A percentile compares a stretch with the other conserved stretches of the same genome.
These are phyloP conservation scores for Penicillium capsulatum DNA, from an alignment of 2,329 filamentous ascomycete species.

Conservation along the genomic window DNA sequence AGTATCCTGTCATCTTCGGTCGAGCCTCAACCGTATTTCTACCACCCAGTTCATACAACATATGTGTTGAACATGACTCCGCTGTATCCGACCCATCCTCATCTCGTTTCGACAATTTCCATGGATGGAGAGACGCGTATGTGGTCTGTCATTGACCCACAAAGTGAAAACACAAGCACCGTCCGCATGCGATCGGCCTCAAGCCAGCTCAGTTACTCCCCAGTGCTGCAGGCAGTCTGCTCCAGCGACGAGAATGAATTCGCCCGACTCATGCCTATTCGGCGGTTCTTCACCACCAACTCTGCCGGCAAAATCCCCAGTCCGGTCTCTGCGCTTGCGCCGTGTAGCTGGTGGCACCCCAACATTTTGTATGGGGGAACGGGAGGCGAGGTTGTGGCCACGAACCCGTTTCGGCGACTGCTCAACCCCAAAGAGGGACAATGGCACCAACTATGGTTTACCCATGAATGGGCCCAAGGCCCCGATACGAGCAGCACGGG, in stretches of 20 bases:
- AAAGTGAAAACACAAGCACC: slow-evolving; percentile 43
- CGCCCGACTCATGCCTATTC: slow-evolving; percentile 47
- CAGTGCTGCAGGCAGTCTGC: slow-evolving; percentile 52
- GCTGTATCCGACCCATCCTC: slow-evolving; percentile 52
- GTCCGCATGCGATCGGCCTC: slow-evolving; percentile 50
- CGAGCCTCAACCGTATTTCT: slow-evolving; percentile 33
- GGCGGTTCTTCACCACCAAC: slow-evolving; percentile 51
- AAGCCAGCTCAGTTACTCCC: slow-evolving; percentile 51
- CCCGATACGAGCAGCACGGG: slow-evolving; percentile 28
- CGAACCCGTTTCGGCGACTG: slow-evolving; percentile 51
- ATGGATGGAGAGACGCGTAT: slow-evolving; percentile 55
- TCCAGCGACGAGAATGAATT: slow-evolving; percentile 54
- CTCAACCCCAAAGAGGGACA: slow-evolving; percentile 49
- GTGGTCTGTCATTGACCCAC: slow-evolving; percentile 50
- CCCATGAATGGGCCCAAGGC: slow-evolving; percentile 51
- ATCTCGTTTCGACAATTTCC: slow-evolving; percentile 50
- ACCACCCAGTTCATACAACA: slow-evolving; percentile 35
- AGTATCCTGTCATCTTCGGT: slow-evolving; percentile 33
- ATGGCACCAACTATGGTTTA: slow-evolving; percentile 56
- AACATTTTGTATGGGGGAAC: slow-evolving; percentile 51
- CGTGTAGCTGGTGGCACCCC: slow-evolving; percentile 47
- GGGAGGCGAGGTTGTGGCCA: slow-evolving; percentile 49
- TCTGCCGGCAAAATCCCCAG: slow-evolving; percentile 47
- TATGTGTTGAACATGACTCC: slow-evolving; percentile 42
- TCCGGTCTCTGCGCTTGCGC: slow-evolving; percentile 32